Evolutionary conservation across 2,329 filamentous ascomycete genomes (phyloP), one percentile per base, ranked within the genome.

Genomic region (Colletotrichum salicis): DNA sequence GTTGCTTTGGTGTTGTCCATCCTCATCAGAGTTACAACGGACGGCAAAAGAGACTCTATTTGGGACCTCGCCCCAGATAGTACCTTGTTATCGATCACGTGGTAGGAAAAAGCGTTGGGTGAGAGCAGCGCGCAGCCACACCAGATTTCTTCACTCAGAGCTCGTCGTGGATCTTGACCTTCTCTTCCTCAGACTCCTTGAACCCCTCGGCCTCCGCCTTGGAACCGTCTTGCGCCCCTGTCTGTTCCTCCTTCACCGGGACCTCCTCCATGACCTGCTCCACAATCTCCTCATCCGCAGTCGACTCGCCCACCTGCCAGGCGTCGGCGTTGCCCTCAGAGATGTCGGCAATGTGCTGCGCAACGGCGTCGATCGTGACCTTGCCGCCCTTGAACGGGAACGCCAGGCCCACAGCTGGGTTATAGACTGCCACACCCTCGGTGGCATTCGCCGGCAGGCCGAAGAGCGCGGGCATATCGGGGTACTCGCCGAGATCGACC

Each of bases 401-500:
- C 0, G 84, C 78, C 64, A 86, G 81, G 0, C 85, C 85, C 51
- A 79, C 82, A 76, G 79, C 79, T 1, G 83, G 82, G 64, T 86
- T 86, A 64, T 85, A 82, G 12, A 88, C 80, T 1, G 84, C 80
- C 11, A 87, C 72, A 0, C 80, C 82, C 8, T 79, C 79, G 11
- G 60, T 59, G 3, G 70, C 65, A 5, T 75, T 78, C 1, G 70
- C 60, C 7, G 73, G 60, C 51, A 85, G 73, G 1, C 86, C 86
- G 61, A 87, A 76, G 48, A 79, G 78, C 8, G 74, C 70, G 1
- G 80, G 76, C 76, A 87, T 84, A 29, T 86, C 83, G 4, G 79
- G 80, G 73, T 87, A 87, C 71, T 87, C 84, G 35, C 74, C 69
- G 0, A 80, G 78, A 68, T 88, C 84, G 2, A 87, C 82, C 1